These are phyloP conservation scores for Fabrea salina DNA, from an alignment of 169 alveolate species.

Conservation along the genomic window DNA sequence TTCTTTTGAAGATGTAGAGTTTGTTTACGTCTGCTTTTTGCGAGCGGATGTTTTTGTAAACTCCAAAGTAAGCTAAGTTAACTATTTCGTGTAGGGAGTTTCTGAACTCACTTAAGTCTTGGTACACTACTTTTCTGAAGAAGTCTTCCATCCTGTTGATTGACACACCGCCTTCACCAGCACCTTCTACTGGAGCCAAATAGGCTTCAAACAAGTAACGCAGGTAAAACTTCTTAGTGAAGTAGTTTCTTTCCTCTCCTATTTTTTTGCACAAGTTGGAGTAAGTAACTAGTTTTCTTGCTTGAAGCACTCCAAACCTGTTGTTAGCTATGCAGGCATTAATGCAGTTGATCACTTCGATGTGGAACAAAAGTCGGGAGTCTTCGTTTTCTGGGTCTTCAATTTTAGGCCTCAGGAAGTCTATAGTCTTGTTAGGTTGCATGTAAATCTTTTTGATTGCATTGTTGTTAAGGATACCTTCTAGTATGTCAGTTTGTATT, in stretches of 20 bases:
- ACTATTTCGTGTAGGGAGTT: background rate
- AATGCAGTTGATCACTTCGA: slow-evolving; percentile 19
- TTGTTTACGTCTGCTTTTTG: background rate
- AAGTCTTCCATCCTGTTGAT: slow-evolving; percentile 4
- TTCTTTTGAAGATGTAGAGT: background rate
- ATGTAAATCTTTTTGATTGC: background rate
- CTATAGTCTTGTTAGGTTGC: background rate
- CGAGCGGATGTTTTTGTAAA: slow-evolving; percentile 15
- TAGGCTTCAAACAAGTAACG: slow-evolving; percentile 14
- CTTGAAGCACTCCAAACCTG: slow-evolving; percentile 22
- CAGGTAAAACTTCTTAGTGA: slow-evolving; percentile 4
- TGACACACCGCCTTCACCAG: background rate
- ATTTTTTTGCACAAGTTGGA: background rate
- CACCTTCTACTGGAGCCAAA: background rate
- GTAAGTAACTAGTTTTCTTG: background rate
- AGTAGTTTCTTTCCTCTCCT: background rate
- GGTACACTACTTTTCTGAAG: background rate
- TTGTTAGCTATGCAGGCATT: slow-evolving; percentile 1
- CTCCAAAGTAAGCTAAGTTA: background rate
- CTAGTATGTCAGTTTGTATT: background rate
- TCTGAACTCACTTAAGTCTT: background rate
- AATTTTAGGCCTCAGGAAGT: background rate
- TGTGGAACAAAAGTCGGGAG: background rate
- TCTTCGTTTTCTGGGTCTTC: background rate
- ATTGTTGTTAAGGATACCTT: slow-evolving; percentile 11